Base-by-base conservation (phyloP, 164 flowering plant species). In the Stephania cephalantha region DNA sequence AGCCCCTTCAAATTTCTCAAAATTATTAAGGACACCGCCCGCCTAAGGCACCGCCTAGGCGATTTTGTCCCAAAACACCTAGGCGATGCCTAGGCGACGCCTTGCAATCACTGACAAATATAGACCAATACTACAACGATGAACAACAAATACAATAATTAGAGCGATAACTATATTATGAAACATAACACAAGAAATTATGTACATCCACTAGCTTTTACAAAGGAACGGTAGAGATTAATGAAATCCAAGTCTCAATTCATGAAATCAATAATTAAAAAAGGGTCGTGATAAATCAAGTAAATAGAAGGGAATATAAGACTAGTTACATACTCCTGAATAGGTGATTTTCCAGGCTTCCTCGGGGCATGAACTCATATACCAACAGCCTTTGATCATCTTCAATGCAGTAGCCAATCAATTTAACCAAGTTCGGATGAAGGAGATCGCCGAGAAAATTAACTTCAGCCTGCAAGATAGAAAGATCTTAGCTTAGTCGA, bases 301-400 rank as follows among this genome's bases (percentile, higher is more conserved):
- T 17, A 17, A 73, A 73, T 55, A 46, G 46, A 46, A 74, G 7
- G 44, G 11, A 22, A 69, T 29, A 55, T 18, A 50, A 30, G 55
- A 46, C 73, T 31, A 74, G 76, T 71, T 64, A 82, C 92, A 69
- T 91, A 94, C 98, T 94, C 80, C 98, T 84, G 82, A 94, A 94
- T 5, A 94, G 88, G 80, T 94, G 98, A 79, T 92, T 94, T 82
- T 94, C 98, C 87, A 94, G 86, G 87, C 98, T 94, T 79, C 98
- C 98, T 75, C 98, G 87, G 68, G 98, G 96, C 97, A 94, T 90
- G 73, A 91, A 94, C 80, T 94, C 98, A 77, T 94, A 94, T 1
- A 89, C 98, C 25, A 94, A 88, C 85, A 94, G 75, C 83, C 98
- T 85, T 71, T 94, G 97, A 85, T 94, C 93, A 85, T 92, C 98